A percentile compares a stretch with the other conserved stretches of the same genome.
phyloP scores from a whole-genome alignment of 2,329 filamentous ascomycete species.

The Arthrocladium fulminans region DNA sequence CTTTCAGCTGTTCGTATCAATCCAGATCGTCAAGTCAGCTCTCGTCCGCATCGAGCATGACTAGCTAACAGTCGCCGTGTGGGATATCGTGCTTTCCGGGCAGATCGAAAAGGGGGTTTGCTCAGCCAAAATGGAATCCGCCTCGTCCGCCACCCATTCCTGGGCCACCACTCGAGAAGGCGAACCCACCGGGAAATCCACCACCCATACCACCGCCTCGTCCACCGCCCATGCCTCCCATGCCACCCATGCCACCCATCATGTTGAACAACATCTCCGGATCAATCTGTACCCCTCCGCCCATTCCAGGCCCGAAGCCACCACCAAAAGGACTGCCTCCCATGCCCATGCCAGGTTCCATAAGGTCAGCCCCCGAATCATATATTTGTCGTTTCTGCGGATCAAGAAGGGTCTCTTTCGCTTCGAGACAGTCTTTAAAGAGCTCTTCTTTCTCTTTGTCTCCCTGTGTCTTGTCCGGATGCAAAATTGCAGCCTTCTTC shows the following conservation, averaged over 20 bases:
- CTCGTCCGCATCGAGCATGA: too few species aligned
- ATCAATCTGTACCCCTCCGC: conserved; percentile 35
- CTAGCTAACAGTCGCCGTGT: too few species aligned
- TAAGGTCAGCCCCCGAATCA: conserved; percentile 83
- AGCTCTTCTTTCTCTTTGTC: conserved; percentile 75
- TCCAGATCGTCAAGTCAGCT: background rate
- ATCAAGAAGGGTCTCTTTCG: conserved; percentile 91
- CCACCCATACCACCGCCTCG: conserved; percentile 26
- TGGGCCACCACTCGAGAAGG: conserved; percentile 15
- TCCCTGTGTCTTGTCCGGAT: conserved; percentile 94
- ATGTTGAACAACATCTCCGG: conserved; percentile 31
- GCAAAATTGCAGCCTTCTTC: conserved; percentile 85
- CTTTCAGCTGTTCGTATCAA: background rate
- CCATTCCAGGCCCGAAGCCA: conserved; percentile 34
- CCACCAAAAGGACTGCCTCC: conserved; percentile 37
- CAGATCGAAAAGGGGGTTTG: too few species aligned
- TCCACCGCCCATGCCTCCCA: conserved; percentile 35
- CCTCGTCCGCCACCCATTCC: conserved; percentile 18
- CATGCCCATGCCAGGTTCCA: conserved; percentile 74
- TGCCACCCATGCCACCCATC: conserved; percentile 52
- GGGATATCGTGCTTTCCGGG: too few species aligned
- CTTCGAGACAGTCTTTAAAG: conserved; percentile 97
- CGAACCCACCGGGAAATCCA: conserved; percentile 16
- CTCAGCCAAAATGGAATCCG: conserved; percentile 15
- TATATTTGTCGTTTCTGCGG: conserved; percentile 86